A percentile compares a stretch with the other conserved stretches of the same genome.
Evolutionary conservation across 768 basidiomycete species (phyloP).

Genomic region (Collybiopsis confluens): DNA sequence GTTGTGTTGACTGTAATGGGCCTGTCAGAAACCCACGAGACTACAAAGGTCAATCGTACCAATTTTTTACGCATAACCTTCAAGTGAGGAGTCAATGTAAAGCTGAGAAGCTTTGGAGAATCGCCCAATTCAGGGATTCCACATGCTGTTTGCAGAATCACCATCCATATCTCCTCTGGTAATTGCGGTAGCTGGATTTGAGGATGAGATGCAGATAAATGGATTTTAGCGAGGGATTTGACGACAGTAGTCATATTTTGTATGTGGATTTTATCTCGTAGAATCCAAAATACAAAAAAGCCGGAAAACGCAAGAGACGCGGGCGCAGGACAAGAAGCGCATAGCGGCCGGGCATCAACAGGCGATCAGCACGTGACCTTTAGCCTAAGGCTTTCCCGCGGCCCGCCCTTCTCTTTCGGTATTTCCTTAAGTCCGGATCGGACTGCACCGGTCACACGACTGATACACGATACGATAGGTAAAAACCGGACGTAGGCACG

Average conservation of each 20-base stretch:
- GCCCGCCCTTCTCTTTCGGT: too few relatives aligned
- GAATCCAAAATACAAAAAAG: too few relatives aligned
- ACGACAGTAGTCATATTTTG: conserved; percentile 1
- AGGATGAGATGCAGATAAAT: background rate
- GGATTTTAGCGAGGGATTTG: background rate
- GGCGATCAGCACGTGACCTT: too few relatives aligned
- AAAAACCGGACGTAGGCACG: too few relatives aligned
- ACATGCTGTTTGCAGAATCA: background rate
- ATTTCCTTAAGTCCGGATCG: too few relatives aligned
- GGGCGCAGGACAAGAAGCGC: too few relatives aligned
- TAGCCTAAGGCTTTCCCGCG: too few relatives aligned
- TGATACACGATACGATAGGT: too few relatives aligned
- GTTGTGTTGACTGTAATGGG: background rate
- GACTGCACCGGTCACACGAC: too few relatives aligned
- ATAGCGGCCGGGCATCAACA: too few relatives aligned
- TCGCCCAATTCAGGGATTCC: background rate
- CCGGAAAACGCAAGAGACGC: too few relatives aligned
- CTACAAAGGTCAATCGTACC: background rate
- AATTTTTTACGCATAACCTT: background rate
- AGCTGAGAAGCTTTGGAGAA: background rate
- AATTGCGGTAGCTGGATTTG: background rate
- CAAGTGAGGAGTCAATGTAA: background rate
- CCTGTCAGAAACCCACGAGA: background rate
- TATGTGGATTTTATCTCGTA: too few relatives aligned
- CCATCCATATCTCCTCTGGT: background rate